phyloP scores from a whole-genome alignment of 163 green algal species.

The Scenedesmus sp. region DNA sequence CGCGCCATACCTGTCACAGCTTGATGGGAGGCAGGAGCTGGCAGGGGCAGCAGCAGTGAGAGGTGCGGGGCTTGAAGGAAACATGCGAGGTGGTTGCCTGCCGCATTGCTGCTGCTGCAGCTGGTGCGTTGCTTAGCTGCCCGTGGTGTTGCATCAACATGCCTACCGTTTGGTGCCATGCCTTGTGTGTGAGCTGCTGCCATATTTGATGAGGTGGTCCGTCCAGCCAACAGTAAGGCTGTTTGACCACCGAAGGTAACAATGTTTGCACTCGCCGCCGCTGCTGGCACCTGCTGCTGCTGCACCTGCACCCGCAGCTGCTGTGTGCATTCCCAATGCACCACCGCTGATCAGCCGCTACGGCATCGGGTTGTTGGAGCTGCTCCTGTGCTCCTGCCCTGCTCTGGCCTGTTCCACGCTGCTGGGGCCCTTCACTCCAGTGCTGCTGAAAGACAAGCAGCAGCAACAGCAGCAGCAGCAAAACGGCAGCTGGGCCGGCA shows the following conservation, averaged over 20 bases:
- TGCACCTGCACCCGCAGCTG: not conserved
- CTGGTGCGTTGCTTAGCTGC: too few species aligned
- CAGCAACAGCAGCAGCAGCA: slow-evolving; percentile 19
- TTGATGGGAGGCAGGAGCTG: not conserved
- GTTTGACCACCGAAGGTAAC: too few species aligned
- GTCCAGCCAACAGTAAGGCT: too few species aligned
- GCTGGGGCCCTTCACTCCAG: not conserved
- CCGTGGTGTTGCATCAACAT: too few species aligned
- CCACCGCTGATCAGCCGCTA: slow-evolving; percentile 33
- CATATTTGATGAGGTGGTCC: too few species aligned
- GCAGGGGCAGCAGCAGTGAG: slow-evolving; percentile 5
- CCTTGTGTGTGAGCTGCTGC: not conserved
- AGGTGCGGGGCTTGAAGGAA: not conserved
- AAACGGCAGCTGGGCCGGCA: not conserved
- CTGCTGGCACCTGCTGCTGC: not conserved
- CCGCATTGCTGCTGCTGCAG: too few species aligned
- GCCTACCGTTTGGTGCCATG: too few species aligned
- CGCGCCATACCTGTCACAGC: slow-evolving; percentile 18
- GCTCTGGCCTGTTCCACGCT: slow-evolving; percentile 26
- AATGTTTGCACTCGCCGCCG: not conserved
- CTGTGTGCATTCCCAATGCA: not conserved
- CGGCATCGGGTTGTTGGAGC: slow-evolving; percentile 37
- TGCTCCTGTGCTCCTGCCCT: slow-evolving; percentile 43
- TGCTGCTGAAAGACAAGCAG: not conserved
- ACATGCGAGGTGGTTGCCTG: too few species aligned